phyloP scores from a whole-genome alignment of 768 basidiomycete species.

The Suillus subluteus region DNA sequence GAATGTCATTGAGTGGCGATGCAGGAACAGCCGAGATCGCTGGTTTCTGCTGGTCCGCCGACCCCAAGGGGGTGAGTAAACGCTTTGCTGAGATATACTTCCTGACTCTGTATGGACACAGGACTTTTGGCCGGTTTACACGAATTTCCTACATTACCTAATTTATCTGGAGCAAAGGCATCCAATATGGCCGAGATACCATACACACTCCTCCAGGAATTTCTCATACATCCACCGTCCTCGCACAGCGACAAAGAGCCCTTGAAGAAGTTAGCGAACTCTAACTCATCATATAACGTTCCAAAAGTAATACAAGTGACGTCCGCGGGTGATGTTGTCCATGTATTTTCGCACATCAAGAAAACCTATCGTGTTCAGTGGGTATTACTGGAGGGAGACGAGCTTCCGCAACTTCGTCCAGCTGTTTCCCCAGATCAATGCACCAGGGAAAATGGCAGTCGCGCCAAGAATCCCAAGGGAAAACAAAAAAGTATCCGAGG shows the following conservation, averaged over 20 bases:
- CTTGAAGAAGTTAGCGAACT: not conserved
- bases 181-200: slow-evolving; percentile 37
- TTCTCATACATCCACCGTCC: slow-evolving; percentile 40
- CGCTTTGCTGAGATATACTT: slow-evolving; percentile 8
- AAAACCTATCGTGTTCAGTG: slow-evolving; percentile 83
- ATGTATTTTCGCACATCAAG: slow-evolving; percentile 88
- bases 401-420: slow-evolving; percentile 40
- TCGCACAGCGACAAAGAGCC: slow-evolving; percentile 9
- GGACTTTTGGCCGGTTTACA: slow-evolving; percentile 89
- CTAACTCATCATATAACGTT: not conserved
- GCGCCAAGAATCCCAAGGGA: slow-evolving; percentile 15
- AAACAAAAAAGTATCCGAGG: slow-evolving; percentile 21
- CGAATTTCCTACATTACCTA: slow-evolving; percentile 77
- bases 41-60: slow-evolving; percentile 80
- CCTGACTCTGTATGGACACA: slow-evolving; percentile 32
- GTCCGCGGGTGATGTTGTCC: slow-evolving; percentile 67
- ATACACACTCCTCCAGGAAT: slow-evolving; percentile 39
- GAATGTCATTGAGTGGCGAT: slow-evolving; percentile 82
- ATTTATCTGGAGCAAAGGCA: slow-evolving; percentile 48
- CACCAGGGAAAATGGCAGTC: slow-evolving; percentile 14
- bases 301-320: slow-evolving; percentile 44
- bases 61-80: slow-evolving; percentile 71
- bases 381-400: slow-evolving; percentile 56
- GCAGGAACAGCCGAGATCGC: slow-evolving; percentile 41
- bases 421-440: slow-evolving; percentile 9